Conservation (phyloP, 1,284 basidiomycete genomes). For the Cutaneotrichosporon curvatum region DNA sequence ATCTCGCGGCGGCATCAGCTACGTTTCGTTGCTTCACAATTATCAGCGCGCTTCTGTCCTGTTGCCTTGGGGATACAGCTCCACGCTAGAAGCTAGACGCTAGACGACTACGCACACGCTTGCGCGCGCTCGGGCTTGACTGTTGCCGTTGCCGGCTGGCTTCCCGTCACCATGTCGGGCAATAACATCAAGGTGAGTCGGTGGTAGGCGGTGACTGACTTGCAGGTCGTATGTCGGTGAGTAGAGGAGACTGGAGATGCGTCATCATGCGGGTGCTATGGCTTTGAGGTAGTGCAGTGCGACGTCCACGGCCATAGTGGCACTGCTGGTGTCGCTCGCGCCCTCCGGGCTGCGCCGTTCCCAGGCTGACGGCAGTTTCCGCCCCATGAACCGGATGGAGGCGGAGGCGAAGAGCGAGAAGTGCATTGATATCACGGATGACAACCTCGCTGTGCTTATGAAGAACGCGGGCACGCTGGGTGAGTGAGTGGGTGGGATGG, state of each 20-base stretch:
- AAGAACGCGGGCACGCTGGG: constrained; percentile 60
- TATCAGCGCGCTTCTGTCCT: too few species aligned
- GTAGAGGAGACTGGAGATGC: constrained; percentile 1
- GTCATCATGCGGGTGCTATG: neutral
- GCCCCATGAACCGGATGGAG: constrained; percentile 90
- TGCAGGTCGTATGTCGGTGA: constrained; percentile 16
- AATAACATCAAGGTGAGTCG: constrained; percentile 49
- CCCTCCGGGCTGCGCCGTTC: too few species aligned
- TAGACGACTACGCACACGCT: too few species aligned
- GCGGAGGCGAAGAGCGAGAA: constrained; percentile 81
- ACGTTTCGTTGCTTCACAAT: too few species aligned
- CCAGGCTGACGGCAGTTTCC: constrained; percentile 59
- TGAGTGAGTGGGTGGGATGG: constrained; percentile 49
- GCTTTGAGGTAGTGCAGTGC: too few species aligned
- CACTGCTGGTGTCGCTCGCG: too few species aligned
- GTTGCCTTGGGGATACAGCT: too few species aligned
- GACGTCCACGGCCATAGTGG: too few species aligned
- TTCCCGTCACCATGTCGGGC: constrained; percentile 39
- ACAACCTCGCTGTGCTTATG: constrained; percentile 70
- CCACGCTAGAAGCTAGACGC: too few species aligned
- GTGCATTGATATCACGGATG: constrained; percentile 75
- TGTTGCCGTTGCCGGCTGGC: too few species aligned
- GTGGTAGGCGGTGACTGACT: neutral
- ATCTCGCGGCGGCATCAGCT: too few species aligned
- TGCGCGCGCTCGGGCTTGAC: too few species aligned